Conservation (phyloP, 768 basidiomycete genomes). For the Lyophyllum decastes region DNA sequence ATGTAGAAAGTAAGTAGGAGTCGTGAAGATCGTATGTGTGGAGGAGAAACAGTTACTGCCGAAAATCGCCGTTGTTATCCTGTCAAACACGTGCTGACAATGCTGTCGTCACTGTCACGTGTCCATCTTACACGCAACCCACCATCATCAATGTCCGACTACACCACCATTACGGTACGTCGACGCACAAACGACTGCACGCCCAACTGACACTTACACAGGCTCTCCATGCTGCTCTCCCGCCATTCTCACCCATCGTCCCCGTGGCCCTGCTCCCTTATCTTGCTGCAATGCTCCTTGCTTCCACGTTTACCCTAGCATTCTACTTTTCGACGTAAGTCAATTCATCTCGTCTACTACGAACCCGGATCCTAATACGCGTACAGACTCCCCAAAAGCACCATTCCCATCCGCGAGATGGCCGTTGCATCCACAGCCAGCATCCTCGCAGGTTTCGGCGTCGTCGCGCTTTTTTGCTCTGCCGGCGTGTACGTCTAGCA, state of each 20-base stretch:
- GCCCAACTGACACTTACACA: conserved; percentile 27
- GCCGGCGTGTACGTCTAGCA: conserved; percentile 80
- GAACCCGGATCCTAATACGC: conserved; percentile 4
- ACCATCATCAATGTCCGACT: conserved; percentile 31
- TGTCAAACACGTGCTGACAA: conserved; percentile 22
- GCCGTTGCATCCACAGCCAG: conserved; percentile 74
- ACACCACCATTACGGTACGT: conserved; percentile 55
- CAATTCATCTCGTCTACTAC: conserved; percentile 4
- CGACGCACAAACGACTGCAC: not conserved
- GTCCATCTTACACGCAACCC: conserved; percentile 11
- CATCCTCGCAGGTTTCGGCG: conserved; percentile 81
- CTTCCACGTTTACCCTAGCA: conserved; percentile 77
- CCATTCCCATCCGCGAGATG: conserved; percentile 62
- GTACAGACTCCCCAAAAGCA: conserved; percentile 74
- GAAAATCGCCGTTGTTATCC: conserved; percentile 21
- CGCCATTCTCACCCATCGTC: conserved; percentile 71
- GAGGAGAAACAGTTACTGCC: conserved; percentile 22
- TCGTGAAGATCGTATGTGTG: conserved; percentile 21
- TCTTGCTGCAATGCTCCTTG: conserved; percentile 72
- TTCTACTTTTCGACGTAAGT: conserved; percentile 91
- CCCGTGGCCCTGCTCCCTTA: conserved; percentile 70
- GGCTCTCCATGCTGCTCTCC: conserved; percentile 66
- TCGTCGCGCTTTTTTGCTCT: conserved; percentile 87
- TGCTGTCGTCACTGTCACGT: conserved; percentile 17
- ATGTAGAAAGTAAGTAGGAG: conserved; percentile 6